Evolutionary conservation across 768 basidiomycete species (phyloP).

Genomic region (Lactifluus pinguis): DNA sequence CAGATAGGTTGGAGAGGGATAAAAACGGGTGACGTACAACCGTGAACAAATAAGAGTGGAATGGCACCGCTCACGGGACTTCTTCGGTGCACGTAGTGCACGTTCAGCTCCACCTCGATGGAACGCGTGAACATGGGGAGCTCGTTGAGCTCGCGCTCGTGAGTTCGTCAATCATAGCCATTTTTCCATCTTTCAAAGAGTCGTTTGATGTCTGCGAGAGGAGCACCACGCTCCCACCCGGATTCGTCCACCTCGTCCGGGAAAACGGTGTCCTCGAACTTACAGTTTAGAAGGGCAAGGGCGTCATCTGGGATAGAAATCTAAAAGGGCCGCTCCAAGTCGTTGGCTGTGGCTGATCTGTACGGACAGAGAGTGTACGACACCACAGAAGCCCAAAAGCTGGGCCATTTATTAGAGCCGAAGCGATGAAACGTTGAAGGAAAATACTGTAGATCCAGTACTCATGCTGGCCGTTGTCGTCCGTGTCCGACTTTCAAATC

Average conservation of each 20-base stretch:
- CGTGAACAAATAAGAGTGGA: slow-evolving; percentile 25
- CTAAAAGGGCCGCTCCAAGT: too few species aligned
- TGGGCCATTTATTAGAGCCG: too few species aligned
- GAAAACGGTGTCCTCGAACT: slow-evolving; percentile 38
- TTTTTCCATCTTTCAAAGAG: slow-evolving; percentile 24
- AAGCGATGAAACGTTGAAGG: too few species aligned
- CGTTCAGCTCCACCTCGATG: slow-evolving; percentile 26
- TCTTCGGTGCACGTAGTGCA: slow-evolving; percentile 29
- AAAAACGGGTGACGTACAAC: slow-evolving; percentile 5
- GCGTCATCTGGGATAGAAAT: slow-evolving; percentile 41
- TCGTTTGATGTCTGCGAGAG: slow-evolving; percentile 22
- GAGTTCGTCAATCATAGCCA: slow-evolving; percentile 25
- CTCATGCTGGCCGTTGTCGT: too few species aligned
- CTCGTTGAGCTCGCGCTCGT: slow-evolving; percentile 25
- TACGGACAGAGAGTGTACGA: not conserved
- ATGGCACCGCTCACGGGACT: slow-evolving; percentile 20
- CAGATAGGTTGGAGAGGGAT: not conserved
- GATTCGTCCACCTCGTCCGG: slow-evolving; percentile 50
- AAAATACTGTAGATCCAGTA: too few species aligned
- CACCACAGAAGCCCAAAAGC: too few species aligned
- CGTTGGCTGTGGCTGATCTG: too few species aligned
- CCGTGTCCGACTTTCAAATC: too few species aligned
- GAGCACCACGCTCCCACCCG: slow-evolving; percentile 40
- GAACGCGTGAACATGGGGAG: slow-evolving; percentile 29
- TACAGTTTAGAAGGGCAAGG: slow-evolving; percentile 33